Base-by-base conservation (phyloP, 306 rosid species). In the Urtica urens region DNA sequence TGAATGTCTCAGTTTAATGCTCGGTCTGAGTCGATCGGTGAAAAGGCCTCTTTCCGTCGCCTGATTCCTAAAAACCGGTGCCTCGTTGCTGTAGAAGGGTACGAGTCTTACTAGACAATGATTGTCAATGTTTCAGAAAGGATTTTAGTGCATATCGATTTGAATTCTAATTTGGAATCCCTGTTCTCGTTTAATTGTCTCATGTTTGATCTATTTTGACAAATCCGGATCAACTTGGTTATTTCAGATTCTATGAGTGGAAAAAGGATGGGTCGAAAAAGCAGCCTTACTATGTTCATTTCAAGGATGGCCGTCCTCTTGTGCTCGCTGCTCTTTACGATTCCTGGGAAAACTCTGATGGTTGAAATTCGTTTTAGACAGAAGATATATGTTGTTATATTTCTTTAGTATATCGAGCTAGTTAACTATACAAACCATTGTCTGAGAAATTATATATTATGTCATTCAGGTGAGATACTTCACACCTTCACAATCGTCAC, bases 281-380 rank as follows among this genome's bases (percentile, higher is more conserved):
- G 64, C 97, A 90, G 66, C 97, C 97, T 22, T 84, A 90, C 72
- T 81, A 90, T 53, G 54, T 90, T 35, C 80, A 84, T 70, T 81
- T 90, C 62, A 81, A 79, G 62, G 90, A 84, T 72, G 93, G 79
- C 9, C 78, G 78, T 23, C 84, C 95, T 33, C 93, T 81, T 62
- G 76, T 79, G 46, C 75, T 90, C 66, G 95, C 97, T 31, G 97
- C 85, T 52, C 83, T 81, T 50, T 90, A 81, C 69, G 97, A 90
- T 65, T 71, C 77, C 2, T 84, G 95, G 97, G 65, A 78, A 62
- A 78, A 64, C 57, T 52, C 78, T 61, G 85, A 81, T 68, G 97
- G 97, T 81, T 2, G 10, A 21, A 10, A 3, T 46, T 23, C 39
- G 39, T 40, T 40, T 8, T 40, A 27, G 4, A 19, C 28, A 1